phyloP scores from a whole-genome alignment of 2,329 filamentous ascomycete species.

The Furcasterigmium sp. region DNA sequence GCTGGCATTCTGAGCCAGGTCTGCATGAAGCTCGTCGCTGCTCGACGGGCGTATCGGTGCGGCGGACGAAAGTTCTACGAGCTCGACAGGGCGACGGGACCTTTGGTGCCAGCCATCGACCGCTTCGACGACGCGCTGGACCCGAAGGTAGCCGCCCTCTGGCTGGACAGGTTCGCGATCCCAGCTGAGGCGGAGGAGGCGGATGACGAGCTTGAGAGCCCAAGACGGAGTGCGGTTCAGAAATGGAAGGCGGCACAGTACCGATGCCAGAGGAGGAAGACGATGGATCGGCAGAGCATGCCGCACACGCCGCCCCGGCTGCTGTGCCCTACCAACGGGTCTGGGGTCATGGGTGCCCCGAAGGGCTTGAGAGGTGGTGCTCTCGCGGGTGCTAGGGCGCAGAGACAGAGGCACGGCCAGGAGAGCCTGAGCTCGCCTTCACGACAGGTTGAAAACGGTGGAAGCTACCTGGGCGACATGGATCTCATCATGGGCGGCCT shows the following conservation, averaged over 20 bases:
- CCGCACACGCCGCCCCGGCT: neutral
- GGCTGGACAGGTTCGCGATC: neutral
- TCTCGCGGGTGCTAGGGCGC: no score
- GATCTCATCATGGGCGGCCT: no score
- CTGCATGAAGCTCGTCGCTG: neutral
- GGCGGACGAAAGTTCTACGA: neutral
- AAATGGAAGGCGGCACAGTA: neutral
- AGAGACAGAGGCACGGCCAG: no score
- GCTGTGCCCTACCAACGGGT: neutral
- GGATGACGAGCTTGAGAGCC: neutral
- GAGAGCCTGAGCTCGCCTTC: no score
- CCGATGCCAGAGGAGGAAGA: neutral
- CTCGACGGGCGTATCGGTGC: neutral
- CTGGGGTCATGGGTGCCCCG: no score
- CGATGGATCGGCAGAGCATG: neutral
- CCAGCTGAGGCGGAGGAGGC: neutral
- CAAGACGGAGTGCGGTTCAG: neutral
- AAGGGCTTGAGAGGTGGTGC: no score
- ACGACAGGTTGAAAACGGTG: no score
- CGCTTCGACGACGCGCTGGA: neutral
- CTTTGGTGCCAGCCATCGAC: neutral
- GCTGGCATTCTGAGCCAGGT: neutral
- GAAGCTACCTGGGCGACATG: no score
- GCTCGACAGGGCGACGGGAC: neutral
- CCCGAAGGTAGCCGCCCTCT: neutral